Conservation (phyloP, 2,329 filamentous ascomycete genomes). For the Aspergillus floridensis region DNA sequence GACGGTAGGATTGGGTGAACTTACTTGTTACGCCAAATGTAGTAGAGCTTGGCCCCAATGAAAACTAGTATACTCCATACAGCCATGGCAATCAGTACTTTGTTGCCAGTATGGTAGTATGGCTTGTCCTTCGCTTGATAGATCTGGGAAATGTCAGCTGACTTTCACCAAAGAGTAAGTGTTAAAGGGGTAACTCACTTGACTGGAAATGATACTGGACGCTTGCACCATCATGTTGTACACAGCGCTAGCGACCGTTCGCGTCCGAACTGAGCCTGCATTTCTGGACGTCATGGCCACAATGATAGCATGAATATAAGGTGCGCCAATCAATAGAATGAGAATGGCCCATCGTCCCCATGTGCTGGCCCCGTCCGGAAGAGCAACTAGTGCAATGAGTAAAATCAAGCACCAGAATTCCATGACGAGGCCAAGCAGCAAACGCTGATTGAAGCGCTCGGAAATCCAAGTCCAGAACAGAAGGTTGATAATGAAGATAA, state of each 20-base stretch:
- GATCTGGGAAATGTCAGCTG: constrained; percentile 43
- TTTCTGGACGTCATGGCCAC: constrained; percentile 46
- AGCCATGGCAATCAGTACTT: constrained; percentile 54
- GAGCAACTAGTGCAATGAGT: constrained; percentile 50
- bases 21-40: constrained; percentile 42
- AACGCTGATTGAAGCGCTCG: constrained; percentile 55
- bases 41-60: constrained; percentile 43
- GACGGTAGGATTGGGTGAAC: background rate
- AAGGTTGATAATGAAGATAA: constrained; percentile 58
- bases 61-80: constrained; percentile 52
- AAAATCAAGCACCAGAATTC: constrained; percentile 55
- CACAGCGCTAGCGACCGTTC: constrained; percentile 45
- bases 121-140: constrained; percentile 57
- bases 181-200: constrained; percentile 26
- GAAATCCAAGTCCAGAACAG: constrained; percentile 54
- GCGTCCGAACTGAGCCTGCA: constrained; percentile 42
- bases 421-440: constrained; percentile 53
- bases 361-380: constrained; percentile 48
- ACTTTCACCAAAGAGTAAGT: background rate
- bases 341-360: constrained; percentile 55
- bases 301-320: constrained; percentile 59
- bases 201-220: constrained; percentile 40
- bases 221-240: constrained; percentile 49
- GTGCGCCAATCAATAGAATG: constrained; percentile 55
- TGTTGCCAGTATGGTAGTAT: constrained; percentile 59